Evolutionary conservation across 768 basidiomycete species (phyloP).

Genomic region (Gelatoporia subvermispora): DNA sequence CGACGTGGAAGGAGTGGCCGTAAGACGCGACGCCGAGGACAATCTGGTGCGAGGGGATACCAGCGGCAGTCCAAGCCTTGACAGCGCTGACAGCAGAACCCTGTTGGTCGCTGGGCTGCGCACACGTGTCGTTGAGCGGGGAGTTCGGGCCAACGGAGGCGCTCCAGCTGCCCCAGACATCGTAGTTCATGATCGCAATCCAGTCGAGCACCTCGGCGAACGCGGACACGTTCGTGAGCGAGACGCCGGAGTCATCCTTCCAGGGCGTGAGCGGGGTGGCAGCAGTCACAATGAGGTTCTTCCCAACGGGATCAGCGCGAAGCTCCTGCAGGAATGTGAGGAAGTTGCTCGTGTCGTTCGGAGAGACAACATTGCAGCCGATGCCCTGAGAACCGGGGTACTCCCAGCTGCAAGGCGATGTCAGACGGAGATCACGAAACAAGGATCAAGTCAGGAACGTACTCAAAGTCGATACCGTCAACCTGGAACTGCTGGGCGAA

Average conservation of each 20-base stretch:
- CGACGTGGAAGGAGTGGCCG: conserved; percentile 66
- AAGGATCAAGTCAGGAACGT: conserved; percentile 17
- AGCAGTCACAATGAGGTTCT: conserved; percentile 65
- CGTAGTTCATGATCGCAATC: conserved; percentile 72
- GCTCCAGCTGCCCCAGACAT: conserved; percentile 51
- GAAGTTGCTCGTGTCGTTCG: conserved; percentile 73
- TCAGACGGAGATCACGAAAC: background rate
- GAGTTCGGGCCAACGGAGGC: conserved; percentile 73
- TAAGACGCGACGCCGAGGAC: conserved; percentile 84
- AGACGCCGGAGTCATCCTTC: conserved; percentile 47
- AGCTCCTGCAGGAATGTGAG: conserved; percentile 72
- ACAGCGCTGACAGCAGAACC: conserved; percentile 80
- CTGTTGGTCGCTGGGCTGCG: conserved; percentile 45
- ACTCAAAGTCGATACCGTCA: conserved; percentile 70
- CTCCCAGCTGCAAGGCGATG: conserved; percentile 60
- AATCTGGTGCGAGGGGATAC: conserved; percentile 69
- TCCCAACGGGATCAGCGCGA: conserved; percentile 46
- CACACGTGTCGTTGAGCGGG: conserved; percentile 77
- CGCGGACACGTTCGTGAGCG: conserved; percentile 55
- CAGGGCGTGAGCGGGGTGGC: conserved; percentile 69
- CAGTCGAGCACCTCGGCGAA: conserved; percentile 73
- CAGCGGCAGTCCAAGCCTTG: conserved; percentile 67
- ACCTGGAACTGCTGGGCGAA: conserved; percentile 47
- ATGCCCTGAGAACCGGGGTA: conserved; percentile 70
- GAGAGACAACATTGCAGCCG: conserved; percentile 59